Conservation (phyloP, 139 green algal genomes). For the Chlamydomonas schloesseri region DNA sequence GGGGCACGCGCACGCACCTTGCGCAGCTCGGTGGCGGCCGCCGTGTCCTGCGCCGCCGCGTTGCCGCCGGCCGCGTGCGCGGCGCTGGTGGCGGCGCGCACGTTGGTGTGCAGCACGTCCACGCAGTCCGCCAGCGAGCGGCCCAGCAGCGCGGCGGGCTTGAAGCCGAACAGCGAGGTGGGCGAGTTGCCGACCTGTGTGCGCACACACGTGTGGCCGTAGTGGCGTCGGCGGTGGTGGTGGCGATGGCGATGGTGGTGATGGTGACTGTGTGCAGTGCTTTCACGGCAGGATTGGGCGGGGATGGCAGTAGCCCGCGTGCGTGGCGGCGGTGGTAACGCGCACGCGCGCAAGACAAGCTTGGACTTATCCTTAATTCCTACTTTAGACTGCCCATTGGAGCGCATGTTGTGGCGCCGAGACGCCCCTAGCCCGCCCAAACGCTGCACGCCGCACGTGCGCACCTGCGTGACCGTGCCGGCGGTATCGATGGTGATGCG, state of each 20-base stretch:
- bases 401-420: no score
- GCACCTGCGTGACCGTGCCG: constrained; percentile 36
- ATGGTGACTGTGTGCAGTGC: no score
- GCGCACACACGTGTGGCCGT: no score
- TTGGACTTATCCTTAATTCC: no score
- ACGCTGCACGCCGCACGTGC: no score
- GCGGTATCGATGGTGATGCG: constrained; percentile 50
- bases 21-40: background rate
- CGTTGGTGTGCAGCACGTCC: constrained; percentile 34
- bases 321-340: no score
- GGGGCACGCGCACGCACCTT: no score
- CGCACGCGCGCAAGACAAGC: no score
- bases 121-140: constrained; percentile 28
- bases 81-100: background rate
- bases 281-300: no score
- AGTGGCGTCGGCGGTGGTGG: constrained; percentile 19
- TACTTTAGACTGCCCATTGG: no score
- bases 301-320: no score
- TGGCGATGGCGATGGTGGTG: constrained; percentile 46
- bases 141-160: constrained; percentile 48
- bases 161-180: constrained; percentile 59
- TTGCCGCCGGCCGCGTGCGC: background rate
- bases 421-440: no score
- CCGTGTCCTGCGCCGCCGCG: background rate
- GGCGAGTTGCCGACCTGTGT: constrained; percentile 26